phyloP scores from a whole-genome alignment of 2,329 filamentous ascomycete species.

The Fusarium keratoplasticum region DNA sequence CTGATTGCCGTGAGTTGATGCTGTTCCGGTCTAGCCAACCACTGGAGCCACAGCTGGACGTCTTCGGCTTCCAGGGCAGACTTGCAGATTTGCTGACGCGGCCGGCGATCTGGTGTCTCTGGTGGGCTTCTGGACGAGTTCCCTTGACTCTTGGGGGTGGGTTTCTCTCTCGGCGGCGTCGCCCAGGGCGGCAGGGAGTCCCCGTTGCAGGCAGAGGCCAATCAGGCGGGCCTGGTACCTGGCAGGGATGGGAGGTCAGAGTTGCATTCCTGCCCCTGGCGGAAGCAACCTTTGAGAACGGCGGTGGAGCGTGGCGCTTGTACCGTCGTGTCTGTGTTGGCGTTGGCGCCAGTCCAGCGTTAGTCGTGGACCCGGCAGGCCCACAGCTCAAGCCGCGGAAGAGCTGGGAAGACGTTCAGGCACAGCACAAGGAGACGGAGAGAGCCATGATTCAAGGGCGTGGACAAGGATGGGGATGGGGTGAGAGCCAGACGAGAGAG shows the following conservation, averaged over 20 bases:
- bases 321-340: conserved; percentile 33
- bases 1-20: not conserved
- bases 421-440: not conserved
- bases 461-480: conserved; percentile 18
- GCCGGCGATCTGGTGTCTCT: conserved; percentile 35
- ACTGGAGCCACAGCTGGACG: conserved; percentile 13
- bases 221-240: conserved; percentile 39
- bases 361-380: not conserved
- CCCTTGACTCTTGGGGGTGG: not conserved
- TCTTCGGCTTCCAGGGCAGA: conserved; percentile 21
- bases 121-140: conserved; percentile 6
- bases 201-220: conserved; percentile 20
- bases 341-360: conserved; percentile 29
- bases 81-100: conserved; percentile 33
- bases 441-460: conserved; percentile 22
- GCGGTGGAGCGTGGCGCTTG: conserved; percentile 30
- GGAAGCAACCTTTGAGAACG: conserved; percentile 31
- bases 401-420: conserved; percentile 15
- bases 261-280: conserved; percentile 18
- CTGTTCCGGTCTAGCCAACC: conserved; percentile 27
- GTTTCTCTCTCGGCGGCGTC: conserved; percentile 5
- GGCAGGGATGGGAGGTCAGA: conserved; percentile 29
- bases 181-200: conserved; percentile 15
- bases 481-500: conserved; percentile 26
- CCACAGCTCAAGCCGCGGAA: conserved; percentile 27